phyloP scores from a whole-genome alignment of 106 monocot genomes.

The Dendrobium officinale region DNA sequence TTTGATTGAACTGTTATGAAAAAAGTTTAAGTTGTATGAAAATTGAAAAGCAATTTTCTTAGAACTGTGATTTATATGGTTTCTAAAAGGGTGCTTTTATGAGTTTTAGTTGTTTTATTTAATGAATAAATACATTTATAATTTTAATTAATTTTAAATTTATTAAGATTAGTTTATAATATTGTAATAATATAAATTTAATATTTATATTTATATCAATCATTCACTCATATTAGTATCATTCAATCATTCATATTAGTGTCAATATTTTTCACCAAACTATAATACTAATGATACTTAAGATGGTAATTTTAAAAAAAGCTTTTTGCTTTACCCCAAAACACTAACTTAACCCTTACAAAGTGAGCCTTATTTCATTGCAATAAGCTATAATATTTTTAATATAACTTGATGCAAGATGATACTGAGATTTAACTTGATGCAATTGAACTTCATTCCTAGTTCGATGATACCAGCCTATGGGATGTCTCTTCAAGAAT shows the following conservation, averaged over 20 bases:
- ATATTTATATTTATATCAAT: neutral
- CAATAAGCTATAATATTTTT: neutral
- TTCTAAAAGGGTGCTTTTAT: neutral
- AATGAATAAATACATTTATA: neutral
- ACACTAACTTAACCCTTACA: neutral
- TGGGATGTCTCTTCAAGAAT: too few species aligned
- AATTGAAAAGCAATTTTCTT: neutral
- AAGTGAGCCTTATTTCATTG: neutral
- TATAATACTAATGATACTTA: neutral
- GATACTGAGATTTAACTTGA: too few species aligned
- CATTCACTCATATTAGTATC: neutral
- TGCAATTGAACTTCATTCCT: too few species aligned
- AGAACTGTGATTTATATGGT: neutral
- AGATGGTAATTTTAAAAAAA: neutral
- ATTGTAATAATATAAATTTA: neutral
- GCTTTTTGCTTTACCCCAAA: neutral
- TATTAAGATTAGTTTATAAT: neutral
- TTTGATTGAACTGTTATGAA: neutral
- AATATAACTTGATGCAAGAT: neutral
- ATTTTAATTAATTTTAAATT: neutral
- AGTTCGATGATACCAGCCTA: too few species aligned
- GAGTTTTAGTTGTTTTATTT: neutral
- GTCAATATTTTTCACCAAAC: neutral
- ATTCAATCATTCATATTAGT: neutral
- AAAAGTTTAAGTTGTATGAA: neutral